Evolutionary conservation across 495 filamentous ascomycete species (phyloP), one percentile per base, ranked within the genome.

Genomic region (Haplographium delicatum): DNA sequence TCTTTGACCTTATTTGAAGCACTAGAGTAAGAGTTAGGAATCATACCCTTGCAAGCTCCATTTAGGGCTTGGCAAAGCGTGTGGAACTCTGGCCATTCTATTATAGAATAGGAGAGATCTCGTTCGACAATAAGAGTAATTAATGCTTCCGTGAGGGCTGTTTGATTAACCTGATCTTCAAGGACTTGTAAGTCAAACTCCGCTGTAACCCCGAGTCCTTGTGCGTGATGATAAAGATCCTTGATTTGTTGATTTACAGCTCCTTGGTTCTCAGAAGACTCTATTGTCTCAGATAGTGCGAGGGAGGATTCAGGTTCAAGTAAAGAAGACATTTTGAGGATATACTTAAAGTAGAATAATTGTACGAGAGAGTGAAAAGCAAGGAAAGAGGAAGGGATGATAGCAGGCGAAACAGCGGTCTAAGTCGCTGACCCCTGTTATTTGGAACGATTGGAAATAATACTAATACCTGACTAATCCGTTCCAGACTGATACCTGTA

Each of bases 251-350:
- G n/a, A n/a, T n/a, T n/a, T n/a, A n/a, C n/a, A n/a, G n/a, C n/a
- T n/a, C n/a, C n/a, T n/a, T n/a, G n/a, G n/a, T n/a, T n/a, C n/a
- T n/a, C n/a, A n/a, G n/a, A n/a, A n/a, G 38, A 40, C 38, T 40
- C 16, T 20, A 23, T 23, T 40, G 13, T 19, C 19, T 11, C 11
- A 3, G 16, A 40, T 20, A 20, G 16, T 40, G 38, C 13, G 23
- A 40, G 20, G 38, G 20, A 40, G 10, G 11, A 4, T 9, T 40
- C 38, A 20, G 5, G 38, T 20, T 40, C 16, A 40, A 40, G 20
- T 40, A 40, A 40, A 20, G 38, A 40, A 40, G 38, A 40, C 38
- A 40, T 40, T 40, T 40, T 40, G 16, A 40, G 38, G 38, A 40
- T 40, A 40, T 40, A 40, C 20, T 23, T 18, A 20, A 20, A 40